A percentile compares a stretch with the other conserved stretches of the same genome.
phyloP scores from a whole-genome alignment of 495 filamentous ascomycete genomes.

The Aspergillus diversus region DNA sequence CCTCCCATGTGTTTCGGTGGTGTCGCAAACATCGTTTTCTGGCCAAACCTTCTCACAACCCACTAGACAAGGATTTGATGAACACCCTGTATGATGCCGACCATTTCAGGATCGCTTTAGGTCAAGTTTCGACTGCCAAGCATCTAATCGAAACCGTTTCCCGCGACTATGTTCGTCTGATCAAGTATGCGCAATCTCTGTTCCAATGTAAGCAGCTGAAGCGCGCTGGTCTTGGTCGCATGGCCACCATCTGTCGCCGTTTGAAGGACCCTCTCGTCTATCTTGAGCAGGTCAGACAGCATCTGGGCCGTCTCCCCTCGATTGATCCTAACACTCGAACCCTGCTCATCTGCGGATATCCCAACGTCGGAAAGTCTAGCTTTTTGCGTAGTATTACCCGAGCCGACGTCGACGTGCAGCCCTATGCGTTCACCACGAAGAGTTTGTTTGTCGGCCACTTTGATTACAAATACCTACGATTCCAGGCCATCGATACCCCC shows the following conservation, averaged over 20 bases:
- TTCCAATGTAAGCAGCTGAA: conserved; percentile 97
- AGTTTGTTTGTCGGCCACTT: conserved; percentile 97
- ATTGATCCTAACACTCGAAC: conserved; percentile 97
- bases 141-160: conserved; percentile 94
- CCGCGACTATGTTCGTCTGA: conserved; percentile 88
- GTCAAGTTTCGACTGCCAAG: conserved; percentile 93
- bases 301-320: conserved; percentile 94
- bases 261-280: conserved; percentile 93
- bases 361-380: conserved; percentile 96
- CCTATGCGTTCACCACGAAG: conserved; percentile 99
- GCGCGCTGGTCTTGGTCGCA: conserved; percentile 84
- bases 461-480: conserved; percentile 96
- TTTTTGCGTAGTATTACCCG: conserved; percentile 90
- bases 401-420: conserved; percentile 96
- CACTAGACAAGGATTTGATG: conserved; percentile 72
- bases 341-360: conserved; percentile 93
- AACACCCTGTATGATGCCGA: conserved; percentile 94
- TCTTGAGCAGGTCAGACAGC: conserved; percentile 96
- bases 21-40: background rate
- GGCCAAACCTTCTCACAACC: conserved; percentile 27
- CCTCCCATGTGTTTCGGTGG: background rate
- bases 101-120: conserved; percentile 95
- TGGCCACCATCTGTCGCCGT: conserved; percentile 94
- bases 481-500: conserved; percentile 87
- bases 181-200: conserved; percentile 94